Evolutionary conservation across 2,329 filamentous ascomycete species (phyloP), one percentile per base, ranked within the genome.

Genomic region (Akanthomyces dipterigenus): DNA sequence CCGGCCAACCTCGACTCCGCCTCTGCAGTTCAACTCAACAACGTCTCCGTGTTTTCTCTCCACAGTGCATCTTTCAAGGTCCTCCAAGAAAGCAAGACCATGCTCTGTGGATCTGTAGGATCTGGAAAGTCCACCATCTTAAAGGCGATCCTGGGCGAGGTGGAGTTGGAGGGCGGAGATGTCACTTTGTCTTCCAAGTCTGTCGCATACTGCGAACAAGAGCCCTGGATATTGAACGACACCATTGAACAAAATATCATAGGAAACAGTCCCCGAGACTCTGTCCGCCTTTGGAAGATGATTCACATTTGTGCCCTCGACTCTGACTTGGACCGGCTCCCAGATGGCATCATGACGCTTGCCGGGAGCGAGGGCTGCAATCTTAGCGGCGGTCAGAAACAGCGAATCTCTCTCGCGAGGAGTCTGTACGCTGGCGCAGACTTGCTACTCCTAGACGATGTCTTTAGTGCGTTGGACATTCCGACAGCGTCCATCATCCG

Each of bases 291-390:
- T 76, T 43, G 46, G 65, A 5, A 53, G 55, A 1, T 75, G 3
- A 18, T 74, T 0, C 53, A 68, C 0, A 68, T 58, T 1, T 70
- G 67, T 9, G 65, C 64, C 0, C 31, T 71, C 14, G 60, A 61
- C 0, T 48, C 63, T 4, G 73, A 75, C 46, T 60, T 75, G 1
- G 24, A 31, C 0, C 63, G 64, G 7, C 66, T 76, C 2, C 67
- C 72, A 0, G 55, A 69, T 0, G 72, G 74, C 14, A 73, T 76
- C 38, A 63, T 65, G 3, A 74, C 73, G 0, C 63, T 63, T 1
- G 68, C 74, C n/a, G 75, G 76, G 2, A 74, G 68, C 11, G 72
- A 71, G 46, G 74, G 75, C 0, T 71, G 75, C 18, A 69, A 67
- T 0, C 64, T 77, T 9, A 77, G 74, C 5, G 75, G 76, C 24